phyloP scores from a whole-genome alignment of 2,329 filamentous ascomycete genomes.

The Biscogniauxia marginata region DNA sequence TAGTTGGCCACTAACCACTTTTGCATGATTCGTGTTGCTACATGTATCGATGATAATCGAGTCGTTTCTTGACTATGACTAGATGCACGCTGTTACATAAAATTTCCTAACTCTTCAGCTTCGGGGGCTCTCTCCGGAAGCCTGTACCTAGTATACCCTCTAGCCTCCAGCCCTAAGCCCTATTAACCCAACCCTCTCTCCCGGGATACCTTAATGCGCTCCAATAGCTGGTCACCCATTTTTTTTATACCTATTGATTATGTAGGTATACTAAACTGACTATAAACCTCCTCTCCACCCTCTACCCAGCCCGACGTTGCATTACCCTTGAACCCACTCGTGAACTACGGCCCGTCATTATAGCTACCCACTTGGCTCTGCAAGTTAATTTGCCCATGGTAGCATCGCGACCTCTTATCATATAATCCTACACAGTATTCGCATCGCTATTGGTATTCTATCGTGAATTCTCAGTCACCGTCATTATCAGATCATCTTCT shows the following conservation, averaged over 20 bases:
- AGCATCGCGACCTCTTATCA: neutral
- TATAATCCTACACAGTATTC: neutral
- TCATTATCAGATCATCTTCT: neutral
- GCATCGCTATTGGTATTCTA: neutral
- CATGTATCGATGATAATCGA: neutral
- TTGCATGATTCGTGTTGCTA: neutral
- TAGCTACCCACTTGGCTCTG: neutral
- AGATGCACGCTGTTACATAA: neutral
- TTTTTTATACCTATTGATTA: neutral
- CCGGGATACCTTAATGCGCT: neutral
- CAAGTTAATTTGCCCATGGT: conserved; percentile 1
- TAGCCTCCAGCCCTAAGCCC: neutral
- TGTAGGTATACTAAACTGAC: neutral
- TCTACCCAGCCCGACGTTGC: neutral
- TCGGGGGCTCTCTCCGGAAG: neutral
- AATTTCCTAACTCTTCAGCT: neutral
- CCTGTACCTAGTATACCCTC: neutral
- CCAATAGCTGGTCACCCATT: neutral
- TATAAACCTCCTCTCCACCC: neutral
- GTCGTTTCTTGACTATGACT: neutral
- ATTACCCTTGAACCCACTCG: neutral
- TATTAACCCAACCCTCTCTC: neutral
- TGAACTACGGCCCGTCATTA: neutral
- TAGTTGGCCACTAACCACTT: neutral
- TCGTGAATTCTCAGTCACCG: neutral